Evolutionary conservation across 345 rosid species (phyloP).

Genomic region (Citrus glauca): DNA sequence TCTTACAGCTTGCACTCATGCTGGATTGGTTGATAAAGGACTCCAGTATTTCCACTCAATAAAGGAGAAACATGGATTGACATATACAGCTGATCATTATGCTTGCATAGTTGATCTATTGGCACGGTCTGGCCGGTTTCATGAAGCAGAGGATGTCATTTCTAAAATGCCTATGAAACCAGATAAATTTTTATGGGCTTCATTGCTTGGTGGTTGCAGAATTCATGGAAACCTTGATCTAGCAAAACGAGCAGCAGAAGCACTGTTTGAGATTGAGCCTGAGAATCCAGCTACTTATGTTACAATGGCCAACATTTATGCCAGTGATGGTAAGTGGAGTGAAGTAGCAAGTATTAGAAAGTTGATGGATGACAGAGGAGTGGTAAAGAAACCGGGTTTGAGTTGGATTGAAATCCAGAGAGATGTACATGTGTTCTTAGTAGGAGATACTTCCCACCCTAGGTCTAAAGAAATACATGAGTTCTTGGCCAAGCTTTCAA

Average conservation of each 20-base stretch:
- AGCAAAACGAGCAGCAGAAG: conserved; percentile 70
- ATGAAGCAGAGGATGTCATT: conserved; percentile 53
- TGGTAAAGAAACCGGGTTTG: conserved; percentile 69
- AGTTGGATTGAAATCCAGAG: conserved; percentile 83
- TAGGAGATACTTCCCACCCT: conserved; percentile 71
- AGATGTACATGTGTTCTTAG: conserved; percentile 59
- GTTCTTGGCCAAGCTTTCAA: conserved; percentile 47
- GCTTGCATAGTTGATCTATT: conserved; percentile 79
- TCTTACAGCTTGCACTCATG: conserved; percentile 82
- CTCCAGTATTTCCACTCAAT: conserved; percentile 63
- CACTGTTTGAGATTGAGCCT: conserved; percentile 74
- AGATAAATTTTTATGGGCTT: conserved; percentile 85
- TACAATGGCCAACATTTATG: conserved; percentile 87
- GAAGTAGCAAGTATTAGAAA: conserved; percentile 68
- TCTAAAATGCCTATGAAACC: conserved; percentile 68
- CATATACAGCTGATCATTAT: conserved; percentile 74
- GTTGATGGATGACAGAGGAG: conserved; percentile 52
- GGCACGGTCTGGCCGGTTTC: conserved; percentile 66
- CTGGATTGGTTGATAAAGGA: conserved; percentile 78
- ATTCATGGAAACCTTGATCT: conserved; percentile 70
- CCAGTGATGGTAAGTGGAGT: conserved; percentile 64
- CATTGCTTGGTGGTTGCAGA: conserved; percentile 82
- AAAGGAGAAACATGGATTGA: conserved; percentile 48
- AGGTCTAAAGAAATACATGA: conserved; percentile 52
- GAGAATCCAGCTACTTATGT: conserved; percentile 87